Conservation (phyloP, 352 stramenopile genomes). For the Phytopythium mirpurense region DNA sequence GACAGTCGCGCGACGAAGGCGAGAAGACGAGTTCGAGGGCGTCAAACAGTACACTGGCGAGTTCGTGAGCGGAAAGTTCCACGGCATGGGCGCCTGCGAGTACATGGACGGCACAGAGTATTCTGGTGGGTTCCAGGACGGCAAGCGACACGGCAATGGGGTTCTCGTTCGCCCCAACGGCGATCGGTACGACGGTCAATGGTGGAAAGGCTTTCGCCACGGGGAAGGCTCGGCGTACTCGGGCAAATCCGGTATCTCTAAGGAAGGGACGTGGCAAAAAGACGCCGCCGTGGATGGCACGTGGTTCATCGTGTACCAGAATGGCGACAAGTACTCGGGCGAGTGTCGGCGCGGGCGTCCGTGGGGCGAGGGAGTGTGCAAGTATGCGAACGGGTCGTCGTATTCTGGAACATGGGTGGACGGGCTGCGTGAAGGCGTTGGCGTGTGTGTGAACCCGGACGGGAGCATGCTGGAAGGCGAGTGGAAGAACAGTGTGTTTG, state of each 20-base stretch:
- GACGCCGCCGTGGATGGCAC: conserved; percentile 50
- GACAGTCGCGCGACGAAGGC: conserved; percentile 16
- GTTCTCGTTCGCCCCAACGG: conserved; percentile 31
- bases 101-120: conserved; percentile 89
- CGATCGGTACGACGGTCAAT: conserved; percentile 67
- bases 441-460: conserved; percentile 55
- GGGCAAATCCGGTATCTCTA: conserved; percentile 47
- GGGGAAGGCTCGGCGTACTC: conserved; percentile 57
- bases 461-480: conserved; percentile 64
- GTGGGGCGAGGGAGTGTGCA: conserved; percentile 82
- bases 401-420: conserved; percentile 86
- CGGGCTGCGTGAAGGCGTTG: conserved; percentile 71
- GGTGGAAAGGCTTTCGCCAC: conserved; percentile 68
- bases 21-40: conserved; percentile 31
- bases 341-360: conserved; percentile 47
- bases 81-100: conserved; percentile 78
- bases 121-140: conserved; percentile 71
- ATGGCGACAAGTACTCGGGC: conserved; percentile 76
- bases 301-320: conserved; percentile 67
- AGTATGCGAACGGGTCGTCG: conserved; percentile 87
- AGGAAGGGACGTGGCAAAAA: conserved; percentile 65
- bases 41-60: conserved; percentile 66
- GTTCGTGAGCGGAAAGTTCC: conserved; percentile 48
- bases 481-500: conserved; percentile 68
- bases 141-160: conserved; percentile 71